Evolutionary conservation across 805 yeast species (phyloP).

Genomic region (Zygoascus bituminiphila): DNA sequence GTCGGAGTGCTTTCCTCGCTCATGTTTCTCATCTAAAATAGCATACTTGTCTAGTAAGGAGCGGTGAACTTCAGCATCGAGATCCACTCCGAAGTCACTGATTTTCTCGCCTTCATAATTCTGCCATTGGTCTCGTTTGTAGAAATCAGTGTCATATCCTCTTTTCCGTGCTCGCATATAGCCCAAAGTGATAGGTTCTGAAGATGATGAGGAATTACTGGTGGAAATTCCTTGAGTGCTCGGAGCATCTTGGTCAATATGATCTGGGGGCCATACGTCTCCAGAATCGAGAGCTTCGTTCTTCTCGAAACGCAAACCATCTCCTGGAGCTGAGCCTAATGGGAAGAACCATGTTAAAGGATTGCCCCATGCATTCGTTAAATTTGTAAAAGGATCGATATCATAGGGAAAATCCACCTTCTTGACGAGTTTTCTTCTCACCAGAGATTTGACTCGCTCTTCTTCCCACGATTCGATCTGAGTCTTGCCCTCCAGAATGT

Average conservation of each 20-base stretch:
- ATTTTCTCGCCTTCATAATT: conserved; percentile 79
- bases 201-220: conserved; percentile 7
- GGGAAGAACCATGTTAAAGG: conserved; percentile 62
- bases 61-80: conserved; percentile 10
- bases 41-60: background rate
- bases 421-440: conserved; percentile 29
- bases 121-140: conserved; percentile 47
- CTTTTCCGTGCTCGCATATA: conserved; percentile 6
- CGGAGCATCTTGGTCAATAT: conserved; percentile 39
- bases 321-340: conserved; percentile 52
- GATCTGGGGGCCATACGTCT: conserved; percentile 93
- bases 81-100: conserved; percentile 82
- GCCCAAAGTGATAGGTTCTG: conserved; percentile 12
- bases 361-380: conserved; percentile 46
- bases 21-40: background rate
- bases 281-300: conserved; percentile 42
- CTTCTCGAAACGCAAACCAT: conserved; percentile 51
- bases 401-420: conserved; percentile 72
- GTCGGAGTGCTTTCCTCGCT: no score
- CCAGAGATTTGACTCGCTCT: conserved; percentile 68
- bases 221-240: conserved; percentile 1
- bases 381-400: conserved; percentile 49
- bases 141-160: conserved; percentile 23
- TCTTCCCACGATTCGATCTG: conserved; percentile 90
- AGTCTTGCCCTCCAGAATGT: conserved; percentile 60